phyloP scores from a whole-genome alignment of 306 rosid species.

The Cucurbita maxima region DNA sequence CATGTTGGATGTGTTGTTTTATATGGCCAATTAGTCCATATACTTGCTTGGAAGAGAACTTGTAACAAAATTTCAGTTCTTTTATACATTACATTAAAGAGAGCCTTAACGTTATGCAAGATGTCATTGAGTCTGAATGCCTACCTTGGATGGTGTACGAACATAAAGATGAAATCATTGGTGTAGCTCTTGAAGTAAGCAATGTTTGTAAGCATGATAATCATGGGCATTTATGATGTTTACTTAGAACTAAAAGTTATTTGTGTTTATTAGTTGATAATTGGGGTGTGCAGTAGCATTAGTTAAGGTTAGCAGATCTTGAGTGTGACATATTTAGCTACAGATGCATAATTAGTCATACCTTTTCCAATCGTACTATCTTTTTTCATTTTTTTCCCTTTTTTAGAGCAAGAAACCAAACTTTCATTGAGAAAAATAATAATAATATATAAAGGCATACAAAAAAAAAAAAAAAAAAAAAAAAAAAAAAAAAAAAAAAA shows the following conservation, averaged over 20 bases:
- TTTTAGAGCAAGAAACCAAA: not conserved
- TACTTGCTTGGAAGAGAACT: not conserved
- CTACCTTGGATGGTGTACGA: not conserved
- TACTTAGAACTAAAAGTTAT: constrained; percentile 1
- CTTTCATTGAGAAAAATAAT: not conserved
- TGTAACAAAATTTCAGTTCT: not conserved
- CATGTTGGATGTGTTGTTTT: not conserved
- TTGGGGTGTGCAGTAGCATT: not conserved
- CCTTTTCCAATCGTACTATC: not conserved
- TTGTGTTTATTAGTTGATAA: not conserved
- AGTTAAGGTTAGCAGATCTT: no score
- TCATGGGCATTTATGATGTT: not conserved
- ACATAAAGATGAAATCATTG: not conserved
- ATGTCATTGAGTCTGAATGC: not conserved
- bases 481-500: no score
- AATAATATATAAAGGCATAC: no score
- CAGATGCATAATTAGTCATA: not conserved
- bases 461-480: no score
- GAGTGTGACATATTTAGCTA: not conserved
- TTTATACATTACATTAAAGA: not conserved
- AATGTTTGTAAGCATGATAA: not conserved
- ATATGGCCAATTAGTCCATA: not conserved
- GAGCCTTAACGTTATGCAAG: not conserved
- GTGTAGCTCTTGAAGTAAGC: not conserved
- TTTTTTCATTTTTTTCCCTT: not conserved